Conservation (phyloP, 495 filamentous ascomycete species). For the Tuber umbilicatum region DNA sequence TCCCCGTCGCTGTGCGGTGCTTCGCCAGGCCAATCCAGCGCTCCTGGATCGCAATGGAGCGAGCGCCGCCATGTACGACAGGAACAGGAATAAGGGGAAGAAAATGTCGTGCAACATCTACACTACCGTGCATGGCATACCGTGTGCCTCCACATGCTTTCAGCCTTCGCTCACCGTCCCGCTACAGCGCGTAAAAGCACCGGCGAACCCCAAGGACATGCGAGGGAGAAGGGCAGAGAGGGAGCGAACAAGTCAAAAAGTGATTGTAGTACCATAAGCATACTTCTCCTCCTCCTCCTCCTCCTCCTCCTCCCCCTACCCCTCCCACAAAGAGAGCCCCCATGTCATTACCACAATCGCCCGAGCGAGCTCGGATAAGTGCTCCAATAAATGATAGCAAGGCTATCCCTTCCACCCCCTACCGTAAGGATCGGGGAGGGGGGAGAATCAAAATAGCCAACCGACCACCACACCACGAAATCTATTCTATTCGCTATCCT, state of each 20-base stretch:
- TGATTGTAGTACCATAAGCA: neutral
- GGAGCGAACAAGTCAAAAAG: neutral
- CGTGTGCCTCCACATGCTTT: neutral
- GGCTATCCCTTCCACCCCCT: neutral
- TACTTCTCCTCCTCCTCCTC: too few relatives aligned
- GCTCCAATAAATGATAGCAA: neutral
- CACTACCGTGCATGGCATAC: neutral
- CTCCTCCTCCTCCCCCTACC: too few relatives aligned
- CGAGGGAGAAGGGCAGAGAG: neutral
- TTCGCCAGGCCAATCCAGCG: neutral
- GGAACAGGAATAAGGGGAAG: neutral
- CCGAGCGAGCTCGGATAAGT: too few relatives aligned
- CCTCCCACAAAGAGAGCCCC: too few relatives aligned
- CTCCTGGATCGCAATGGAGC: neutral
- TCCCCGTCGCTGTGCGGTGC: neutral
- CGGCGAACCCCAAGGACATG: neutral
- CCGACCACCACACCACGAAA: neutral
- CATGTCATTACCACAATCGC: too few relatives aligned
- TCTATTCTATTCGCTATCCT: slow-evolving; percentile 35
- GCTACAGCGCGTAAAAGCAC: neutral
- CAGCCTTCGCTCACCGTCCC: neutral
- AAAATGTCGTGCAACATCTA: neutral
- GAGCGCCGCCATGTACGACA: neutral
- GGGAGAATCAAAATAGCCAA: neutral
- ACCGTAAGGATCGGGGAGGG: neutral